Evolutionary conservation across 441 rosid genomes (phyloP).

Genomic region (Euphorbia celastroides): DNA sequence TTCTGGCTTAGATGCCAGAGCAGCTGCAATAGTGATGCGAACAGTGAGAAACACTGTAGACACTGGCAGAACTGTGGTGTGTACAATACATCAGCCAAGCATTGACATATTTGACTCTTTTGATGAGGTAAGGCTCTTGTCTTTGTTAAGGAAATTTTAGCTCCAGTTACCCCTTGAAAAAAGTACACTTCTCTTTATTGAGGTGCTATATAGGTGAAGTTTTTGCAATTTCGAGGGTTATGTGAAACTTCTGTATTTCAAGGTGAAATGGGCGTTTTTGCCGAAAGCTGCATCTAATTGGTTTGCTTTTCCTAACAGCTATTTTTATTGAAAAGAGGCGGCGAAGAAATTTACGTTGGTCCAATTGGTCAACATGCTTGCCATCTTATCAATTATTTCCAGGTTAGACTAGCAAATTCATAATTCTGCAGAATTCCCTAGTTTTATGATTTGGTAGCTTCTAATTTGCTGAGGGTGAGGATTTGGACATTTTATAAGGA

Average conservation of each 20-base stretch:
- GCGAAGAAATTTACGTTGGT: slow-evolving; percentile 61
- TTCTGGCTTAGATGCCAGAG: slow-evolving; percentile 75
- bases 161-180: too few relatives aligned
- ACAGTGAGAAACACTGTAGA: slow-evolving; percentile 66
- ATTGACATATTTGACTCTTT: slow-evolving; percentile 68
- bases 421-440: neutral
- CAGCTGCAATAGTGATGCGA: slow-evolving; percentile 74
- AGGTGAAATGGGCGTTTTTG: too few relatives aligned
- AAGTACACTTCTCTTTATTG: too few relatives aligned
- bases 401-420: slow-evolving; percentile 31
- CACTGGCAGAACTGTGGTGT: slow-evolving; percentile 66
- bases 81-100: slow-evolving; percentile 77
- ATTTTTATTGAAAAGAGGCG: slow-evolving; percentile 52
- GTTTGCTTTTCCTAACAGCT: too few relatives aligned
- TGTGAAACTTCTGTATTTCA: too few relatives aligned
- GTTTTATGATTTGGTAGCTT: too few relatives aligned
- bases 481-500: too few relatives aligned
- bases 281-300: too few relatives aligned
- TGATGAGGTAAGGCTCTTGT: slow-evolving; percentile 66
- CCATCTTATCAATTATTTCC: slow-evolving; percentile 50
- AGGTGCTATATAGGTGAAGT: too few relatives aligned
- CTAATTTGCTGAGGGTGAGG: too few relatives aligned
- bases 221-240: too few relatives aligned
- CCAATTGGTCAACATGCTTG: slow-evolving; percentile 52
- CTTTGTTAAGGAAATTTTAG: too few relatives aligned